Conservation (phyloP, 768 basidiomycete species). For the Leccinellum albellum region DNA sequence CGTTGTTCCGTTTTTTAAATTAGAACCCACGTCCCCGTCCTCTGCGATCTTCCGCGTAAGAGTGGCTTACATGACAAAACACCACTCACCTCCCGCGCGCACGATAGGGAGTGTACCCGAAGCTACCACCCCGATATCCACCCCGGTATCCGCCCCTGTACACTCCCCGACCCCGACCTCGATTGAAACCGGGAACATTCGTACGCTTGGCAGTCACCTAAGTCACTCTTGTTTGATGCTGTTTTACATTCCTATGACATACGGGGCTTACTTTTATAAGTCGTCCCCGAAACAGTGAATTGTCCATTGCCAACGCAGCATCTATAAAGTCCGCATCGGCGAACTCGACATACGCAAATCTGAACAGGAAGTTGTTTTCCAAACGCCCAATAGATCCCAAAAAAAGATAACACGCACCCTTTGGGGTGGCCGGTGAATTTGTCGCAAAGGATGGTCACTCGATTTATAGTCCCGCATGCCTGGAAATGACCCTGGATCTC, state of each 20-base stretch:
- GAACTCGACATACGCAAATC: constrained; percentile 98
- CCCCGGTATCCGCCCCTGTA: constrained; percentile 61
- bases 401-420: constrained; percentile 55
- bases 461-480: constrained; percentile 96
- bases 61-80: constrained; percentile 5
- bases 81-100: constrained; percentile 69
- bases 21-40: constrained; percentile 72
- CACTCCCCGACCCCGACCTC: constrained; percentile 74
- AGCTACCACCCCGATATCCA: constrained; percentile 53
- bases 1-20: constrained; percentile 22
- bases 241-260: neutral
- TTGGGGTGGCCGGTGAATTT: constrained; percentile 99
- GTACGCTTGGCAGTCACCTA: constrained; percentile 96
- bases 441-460: constrained; percentile 98
- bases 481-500: constrained; percentile 98
- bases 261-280: constrained; percentile 71
- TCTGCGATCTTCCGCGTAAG: constrained; percentile 34
- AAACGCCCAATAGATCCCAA: neutral
- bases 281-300: constrained; percentile 91
- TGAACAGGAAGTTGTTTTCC: constrained; percentile 31
- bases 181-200: constrained; percentile 89
- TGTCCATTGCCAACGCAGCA: constrained; percentile 89
- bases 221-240: neutral
- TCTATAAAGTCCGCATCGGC: constrained; percentile 89
- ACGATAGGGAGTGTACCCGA: constrained; percentile 51